Evolutionary conservation across 2,329 filamentous ascomycete species (phyloP).

Genomic region (Venturiaceae sp.): DNA sequence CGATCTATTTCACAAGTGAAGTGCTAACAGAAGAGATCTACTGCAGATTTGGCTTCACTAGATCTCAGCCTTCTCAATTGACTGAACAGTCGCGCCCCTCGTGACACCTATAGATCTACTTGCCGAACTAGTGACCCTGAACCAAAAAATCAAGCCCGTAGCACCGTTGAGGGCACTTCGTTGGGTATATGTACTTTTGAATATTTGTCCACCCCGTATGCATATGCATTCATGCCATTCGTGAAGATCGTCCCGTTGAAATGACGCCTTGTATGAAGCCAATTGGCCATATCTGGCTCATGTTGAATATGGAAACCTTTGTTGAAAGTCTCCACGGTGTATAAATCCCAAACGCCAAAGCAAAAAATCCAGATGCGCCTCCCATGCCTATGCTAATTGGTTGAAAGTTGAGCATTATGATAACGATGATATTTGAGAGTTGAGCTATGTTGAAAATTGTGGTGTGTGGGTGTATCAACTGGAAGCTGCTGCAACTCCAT

Average conservation of each 20-base stretch:
- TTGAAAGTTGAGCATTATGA: background rate
- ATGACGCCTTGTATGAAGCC: background rate
- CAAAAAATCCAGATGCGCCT: background rate
- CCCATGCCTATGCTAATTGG: background rate
- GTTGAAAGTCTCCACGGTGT: background rate
- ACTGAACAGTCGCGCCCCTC: background rate
- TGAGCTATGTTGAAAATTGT: background rate
- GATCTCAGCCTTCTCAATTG: background rate
- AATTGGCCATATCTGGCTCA: background rate
- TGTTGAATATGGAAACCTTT: conserved; percentile 2
- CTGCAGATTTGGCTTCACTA: background rate
- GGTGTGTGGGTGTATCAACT: background rate
- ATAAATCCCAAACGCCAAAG: background rate
- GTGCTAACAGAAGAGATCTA: background rate
- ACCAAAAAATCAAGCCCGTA: background rate
- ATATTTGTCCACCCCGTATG: background rate
- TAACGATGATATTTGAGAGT: background rate
- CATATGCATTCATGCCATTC: background rate
- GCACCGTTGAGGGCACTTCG: conserved; percentile 1
- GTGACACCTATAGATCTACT: background rate
- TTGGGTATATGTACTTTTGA: conserved; percentile 1
- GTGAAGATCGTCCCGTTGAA: conserved; percentile 1
- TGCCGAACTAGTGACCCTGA: background rate
- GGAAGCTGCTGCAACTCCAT: background rate
- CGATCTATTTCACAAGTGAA: background rate